A percentile compares a stretch with the other conserved stretches of the same genome.
Evolutionary conservation across 305 asterid species (phyloP).

Genomic region (Fraxinus paxiana): DNA sequence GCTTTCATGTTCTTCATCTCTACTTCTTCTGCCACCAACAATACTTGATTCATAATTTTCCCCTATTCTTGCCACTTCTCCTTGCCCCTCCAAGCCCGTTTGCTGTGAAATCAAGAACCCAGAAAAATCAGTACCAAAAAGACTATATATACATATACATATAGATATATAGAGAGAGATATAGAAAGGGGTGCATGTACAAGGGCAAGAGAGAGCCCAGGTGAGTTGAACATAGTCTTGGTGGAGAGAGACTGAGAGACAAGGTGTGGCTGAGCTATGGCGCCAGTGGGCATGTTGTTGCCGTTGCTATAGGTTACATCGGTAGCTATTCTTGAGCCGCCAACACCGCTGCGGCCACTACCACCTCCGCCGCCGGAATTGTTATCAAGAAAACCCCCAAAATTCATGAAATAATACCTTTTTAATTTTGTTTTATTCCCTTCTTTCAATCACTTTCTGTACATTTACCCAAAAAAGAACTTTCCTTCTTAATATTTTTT

Average conservation of each 20-base stretch:
- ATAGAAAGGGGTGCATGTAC: constrained; percentile 25
- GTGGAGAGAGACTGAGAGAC: constrained; percentile 46
- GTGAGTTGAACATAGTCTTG: constrained; percentile 44
- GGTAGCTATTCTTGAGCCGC: constrained; percentile 42
- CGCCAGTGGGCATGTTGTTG: constrained; percentile 43
- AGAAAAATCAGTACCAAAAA: not conserved
- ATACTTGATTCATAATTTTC: constrained; percentile 38
- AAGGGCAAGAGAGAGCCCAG: constrained; percentile 41
- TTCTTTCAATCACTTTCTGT: not conserved
- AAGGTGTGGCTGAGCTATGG: constrained; percentile 53
- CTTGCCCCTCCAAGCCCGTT: constrained; percentile 74
- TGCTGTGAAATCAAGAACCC: constrained; percentile 39
- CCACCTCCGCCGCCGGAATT: constrained; percentile 40
- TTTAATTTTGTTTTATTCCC: not conserved
- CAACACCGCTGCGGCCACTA: constrained; percentile 26
- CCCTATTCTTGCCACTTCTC: constrained; percentile 43
- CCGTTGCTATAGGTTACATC: constrained; percentile 36
- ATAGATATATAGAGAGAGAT: not conserved
- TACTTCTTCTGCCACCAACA: constrained; percentile 51
- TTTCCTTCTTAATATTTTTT: not conserved
- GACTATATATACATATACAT: not conserved
- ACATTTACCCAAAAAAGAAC: not conserved
- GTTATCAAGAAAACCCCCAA: constrained; percentile 70
- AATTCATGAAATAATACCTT: constrained; percentile 57
- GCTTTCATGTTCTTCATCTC: constrained; percentile 83